Evolutionary conservation across 208 protist genomes (phyloP), one percentile per base, ranked within the genome.

Genomic region (Eutreptiella sp.): DNA sequence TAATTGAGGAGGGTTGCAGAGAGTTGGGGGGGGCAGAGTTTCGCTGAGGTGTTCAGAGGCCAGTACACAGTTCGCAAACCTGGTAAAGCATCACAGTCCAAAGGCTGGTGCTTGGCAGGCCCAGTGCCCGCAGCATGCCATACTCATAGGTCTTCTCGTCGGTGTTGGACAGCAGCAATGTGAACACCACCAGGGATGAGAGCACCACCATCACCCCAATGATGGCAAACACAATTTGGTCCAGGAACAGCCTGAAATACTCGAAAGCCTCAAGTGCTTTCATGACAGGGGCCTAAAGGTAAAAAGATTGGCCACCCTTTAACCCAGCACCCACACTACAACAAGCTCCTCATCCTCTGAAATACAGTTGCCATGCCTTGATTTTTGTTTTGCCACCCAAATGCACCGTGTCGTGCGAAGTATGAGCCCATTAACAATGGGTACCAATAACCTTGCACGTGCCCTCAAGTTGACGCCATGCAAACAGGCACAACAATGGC

Each of bases 141-240:
- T 96, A 84, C 65, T 97, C 94, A 69, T 90, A 97, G 43, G 91
- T 94, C 32, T 94, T 94, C 57, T 94, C 87, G 46, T 96, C 88
- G 0, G 89, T 83, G 66, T 97, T 88, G 34, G 81, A 79, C 7
- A 92, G 67, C 0, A 97, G 66, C 3, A 97, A 63, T 23, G 84
- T 79, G 63, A 89, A 94, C 29, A 97, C 81, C 29, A 97, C 77
- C 3, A 95, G 60, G 14, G 57, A 54, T 29, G 86, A 77, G 0
- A 97, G 76, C n/a, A 93, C 46, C 4, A 90, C 60, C 39, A 95
- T 70, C 19, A 88, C 72, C 16, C 87, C 63, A 3, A 89, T 75
- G 4, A 90, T 68, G 36, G 71, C 79, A 26, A 76, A 73, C 38
- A 96, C 90, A 28, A 89, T 77, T 3, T 93, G 79, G 34, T 87